Base-by-base conservation (phyloP, 306 rosid genomes). In the Rosa rugosa region DNA sequence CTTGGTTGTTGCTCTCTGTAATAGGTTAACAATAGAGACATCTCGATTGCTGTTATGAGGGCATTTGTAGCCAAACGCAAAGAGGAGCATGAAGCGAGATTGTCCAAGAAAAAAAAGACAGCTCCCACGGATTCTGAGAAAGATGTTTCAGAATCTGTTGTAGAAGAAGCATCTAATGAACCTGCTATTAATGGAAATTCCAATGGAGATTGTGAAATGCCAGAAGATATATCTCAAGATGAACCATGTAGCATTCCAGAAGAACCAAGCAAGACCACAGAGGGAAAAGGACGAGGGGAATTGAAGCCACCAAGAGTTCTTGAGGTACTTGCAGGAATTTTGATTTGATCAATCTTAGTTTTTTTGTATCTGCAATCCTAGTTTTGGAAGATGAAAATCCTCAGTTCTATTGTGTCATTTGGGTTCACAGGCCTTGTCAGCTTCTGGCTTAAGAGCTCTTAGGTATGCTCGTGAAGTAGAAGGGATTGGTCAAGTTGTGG, bases 401-500 rank as follows among this genome's bases (percentile, higher is more conserved):
- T 42, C 60, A 36, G 40, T 63, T 70, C 54, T 73, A 12, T 27
- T 71, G 59, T 76, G 17, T 75, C 41, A 71, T 77, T 77, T 77
- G 51, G 8, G n/a, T 76, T 60, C 62, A 18, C 77, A 95, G 99
- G 99, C 99, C 53, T 83, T 96, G 85, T 93, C 99, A 20, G 99
- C 99, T 82, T 91, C 99, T 72, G 98, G 99, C 73, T 82, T 96
- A 84, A 93, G 99, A 86, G 93, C 99, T 73, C 93, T 96, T 51
- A 87, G 99, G 84, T 96, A 96, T 82, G 98, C 98, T 59, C 88
- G 97, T 51, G 99, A 96, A 91, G 78, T 96, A 44, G 97, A 91
- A 72, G 98, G 97, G 41, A 83, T 96, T 78, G 99, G 92, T 75
- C 90, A 91, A 80, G 99, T 96, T 89, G 91, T 96, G 86, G 99